Evolutionary conservation across 73 alveolate genomes (phyloP), one percentile per base, ranked within the genome.

Genomic region (Tetrahymena malaccensis): DNA sequence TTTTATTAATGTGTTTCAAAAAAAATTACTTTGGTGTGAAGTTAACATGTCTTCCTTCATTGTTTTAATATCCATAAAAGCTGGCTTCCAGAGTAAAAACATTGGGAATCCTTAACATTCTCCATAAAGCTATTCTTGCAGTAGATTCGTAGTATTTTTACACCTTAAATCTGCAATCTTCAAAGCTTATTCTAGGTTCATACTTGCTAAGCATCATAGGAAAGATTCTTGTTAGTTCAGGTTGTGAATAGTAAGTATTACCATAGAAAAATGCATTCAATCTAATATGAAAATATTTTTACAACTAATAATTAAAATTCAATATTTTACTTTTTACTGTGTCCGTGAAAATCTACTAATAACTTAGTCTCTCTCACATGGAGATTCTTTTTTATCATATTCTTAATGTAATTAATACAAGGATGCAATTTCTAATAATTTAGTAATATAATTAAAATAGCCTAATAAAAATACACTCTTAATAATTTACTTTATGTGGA

Each of bases 71-170:
- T 15, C 99, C 99, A 97, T 98, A 99, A 93, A 99, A 98, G 10
- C 99, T 96, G 10, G 99, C 95, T 96, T 99, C 99, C 97, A 99
- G 97, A 33, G 99, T 98, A 89, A 98, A 98, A 33, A 98, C 98
- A 95, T 97, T 98, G 43, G 98, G 97, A 43, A 97, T 96, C 94
- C 97, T 98, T 33, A 98, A 93, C 93, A 97, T 99, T 95, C 98
- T 98, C 97, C 97, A 99, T 96, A 99, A 58, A 9, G 99, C 99
- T 27, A 99, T 96, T 97, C 99, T 97, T 35, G 99, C 99, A 70
- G 99, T 99, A 33, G 99, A 97, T 94, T 97, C 99, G 94, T 98
- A 98, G 55, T 97, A 96, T 95, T 97, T 97, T 44, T 98, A 97
- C 94, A 98, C 97, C 34, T 99, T 98, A 95, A 98, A 98, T 94